Evolutionary conservation across 2,329 filamentous ascomycete genomes (phyloP).

Genomic region (Fusarium multiceps): DNA sequence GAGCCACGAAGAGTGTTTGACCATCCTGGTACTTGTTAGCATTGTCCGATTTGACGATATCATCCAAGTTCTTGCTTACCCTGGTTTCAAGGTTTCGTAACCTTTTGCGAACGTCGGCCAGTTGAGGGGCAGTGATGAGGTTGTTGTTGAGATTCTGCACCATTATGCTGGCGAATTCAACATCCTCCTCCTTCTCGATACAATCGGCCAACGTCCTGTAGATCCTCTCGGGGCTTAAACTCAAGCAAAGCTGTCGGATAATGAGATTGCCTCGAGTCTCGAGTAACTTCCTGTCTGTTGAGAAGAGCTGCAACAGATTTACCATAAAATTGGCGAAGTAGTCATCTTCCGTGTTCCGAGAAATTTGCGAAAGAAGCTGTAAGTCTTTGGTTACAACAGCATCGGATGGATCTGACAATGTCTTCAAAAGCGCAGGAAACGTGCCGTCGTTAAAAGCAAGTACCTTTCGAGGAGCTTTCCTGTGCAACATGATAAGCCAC

Average conservation of each 20-base stretch:
- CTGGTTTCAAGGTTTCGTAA: constrained; percentile 90
- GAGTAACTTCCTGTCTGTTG: constrained; percentile 88
- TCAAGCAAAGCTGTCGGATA: constrained; percentile 93
- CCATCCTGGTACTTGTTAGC: constrained; percentile 72
- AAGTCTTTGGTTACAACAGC: constrained; percentile 95
- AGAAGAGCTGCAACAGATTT: constrained; percentile 93
- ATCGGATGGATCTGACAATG: constrained; percentile 92
- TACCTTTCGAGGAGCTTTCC: constrained; percentile 92
- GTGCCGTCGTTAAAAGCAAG: constrained; percentile 97
- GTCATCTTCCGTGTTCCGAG: constrained; percentile 93
- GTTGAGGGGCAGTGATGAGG: constrained; percentile 94
- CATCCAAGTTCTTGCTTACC: constrained; percentile 54
- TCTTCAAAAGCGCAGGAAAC: constrained; percentile 95
- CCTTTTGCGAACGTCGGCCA: constrained; percentile 89
- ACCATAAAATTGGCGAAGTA: constrained; percentile 99
- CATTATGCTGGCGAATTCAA: constrained; percentile 99
- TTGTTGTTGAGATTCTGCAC: constrained; percentile 99
- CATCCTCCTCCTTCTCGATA: constrained; percentile 96
- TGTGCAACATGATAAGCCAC: constrained; percentile 98
- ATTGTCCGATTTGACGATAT: not conserved
- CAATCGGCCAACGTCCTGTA: constrained; percentile 96
- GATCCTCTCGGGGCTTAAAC: constrained; percentile 91
- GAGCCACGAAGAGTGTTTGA: constrained; percentile 91
- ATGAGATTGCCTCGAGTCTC: constrained; percentile 96
- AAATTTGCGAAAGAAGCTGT: constrained; percentile 94